Percentiles rank a stretch among this genome's conserved stretches.
phyloP scores from a whole-genome alignment of 164 flowering plant genomes.

The Santalum album region DNA sequence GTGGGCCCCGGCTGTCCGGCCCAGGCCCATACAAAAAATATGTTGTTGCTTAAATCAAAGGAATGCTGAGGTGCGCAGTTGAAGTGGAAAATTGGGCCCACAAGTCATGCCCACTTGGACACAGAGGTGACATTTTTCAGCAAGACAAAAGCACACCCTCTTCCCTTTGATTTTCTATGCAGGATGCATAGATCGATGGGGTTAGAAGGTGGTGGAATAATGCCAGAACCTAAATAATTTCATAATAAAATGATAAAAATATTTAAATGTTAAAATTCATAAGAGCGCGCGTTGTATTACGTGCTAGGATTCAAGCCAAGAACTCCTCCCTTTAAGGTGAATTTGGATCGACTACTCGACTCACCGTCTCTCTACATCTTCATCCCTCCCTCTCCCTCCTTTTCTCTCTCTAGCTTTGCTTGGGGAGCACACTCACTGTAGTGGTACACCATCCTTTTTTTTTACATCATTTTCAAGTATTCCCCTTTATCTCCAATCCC shows the following conservation, averaged over 20 bases:
- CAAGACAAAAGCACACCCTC: too few relatives aligned
- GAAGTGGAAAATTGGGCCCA: slow-evolving; percentile 50
- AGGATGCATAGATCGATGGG: too few relatives aligned
- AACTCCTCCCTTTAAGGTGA: too few relatives aligned
- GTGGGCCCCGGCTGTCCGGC: slow-evolving; percentile 37
- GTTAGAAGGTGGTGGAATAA: too few relatives aligned
- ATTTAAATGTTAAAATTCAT: too few relatives aligned
- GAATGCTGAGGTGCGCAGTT: slow-evolving; percentile 31
- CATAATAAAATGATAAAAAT: too few relatives aligned
- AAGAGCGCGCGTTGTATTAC: too few relatives aligned
- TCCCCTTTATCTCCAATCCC: slow-evolving; percentile 7
- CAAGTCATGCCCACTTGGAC: slow-evolving; percentile 20
- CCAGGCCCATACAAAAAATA: slow-evolving; percentile 16
- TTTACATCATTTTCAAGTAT: slow-evolving; percentile 17
- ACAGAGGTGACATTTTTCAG: slow-evolving; percentile 7
- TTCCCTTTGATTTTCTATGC: too few relatives aligned
- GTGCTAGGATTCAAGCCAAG: too few relatives aligned
- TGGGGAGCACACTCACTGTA: slow-evolving; percentile 23
- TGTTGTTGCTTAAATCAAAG: slow-evolving; percentile 36
- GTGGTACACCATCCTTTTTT: slow-evolving; percentile 1
- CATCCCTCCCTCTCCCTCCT: not conserved
- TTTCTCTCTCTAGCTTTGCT: slow-evolving; percentile 23
- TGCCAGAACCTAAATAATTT: too few relatives aligned
- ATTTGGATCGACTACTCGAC: too few relatives aligned
- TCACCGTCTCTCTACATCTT: slow-evolving; percentile 1